phyloP scores from a whole-genome alignment of 306 rosid species.

The Dryas alaskensis region DNA sequence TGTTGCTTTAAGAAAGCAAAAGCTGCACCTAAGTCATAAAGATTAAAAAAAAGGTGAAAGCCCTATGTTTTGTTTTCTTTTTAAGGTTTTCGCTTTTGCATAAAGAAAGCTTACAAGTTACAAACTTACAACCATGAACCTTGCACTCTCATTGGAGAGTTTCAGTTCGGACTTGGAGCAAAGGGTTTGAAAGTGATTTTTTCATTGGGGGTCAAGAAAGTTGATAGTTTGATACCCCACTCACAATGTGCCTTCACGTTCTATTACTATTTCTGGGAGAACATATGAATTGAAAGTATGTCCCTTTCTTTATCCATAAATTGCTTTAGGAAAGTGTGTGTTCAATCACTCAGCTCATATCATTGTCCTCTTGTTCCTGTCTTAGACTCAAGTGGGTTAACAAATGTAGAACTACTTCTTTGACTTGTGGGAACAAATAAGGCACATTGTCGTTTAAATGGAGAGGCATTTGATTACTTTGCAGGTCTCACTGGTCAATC shows the following conservation, averaged over 20 bases:
- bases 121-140: neutral
- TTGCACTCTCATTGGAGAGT: neutral
- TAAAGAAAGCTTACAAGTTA: neutral
- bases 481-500: neutral
- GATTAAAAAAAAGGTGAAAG: neutral
- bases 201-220: neutral
- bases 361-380: conserved; percentile 6
- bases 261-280: neutral
- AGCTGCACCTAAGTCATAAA: neutral
- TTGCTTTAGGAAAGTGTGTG: conserved; percentile 21
- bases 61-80: neutral
- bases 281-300: neutral
- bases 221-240: neutral
- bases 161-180: neutral
- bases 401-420: conserved; percentile 4
- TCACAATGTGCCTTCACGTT: conserved; percentile 12
- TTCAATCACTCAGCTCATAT: conserved; percentile 24
- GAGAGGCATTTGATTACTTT: neutral
- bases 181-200: neutral
- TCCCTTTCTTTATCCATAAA: conserved; percentile 16
- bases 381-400: neutral
- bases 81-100: neutral
- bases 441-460: neutral
- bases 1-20: conserved; percentile 12
- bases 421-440: conserved; percentile 9